Conservation (phyloP, 2,329 filamentous ascomycete genomes). For the Colletotrichum sp. region DNA sequence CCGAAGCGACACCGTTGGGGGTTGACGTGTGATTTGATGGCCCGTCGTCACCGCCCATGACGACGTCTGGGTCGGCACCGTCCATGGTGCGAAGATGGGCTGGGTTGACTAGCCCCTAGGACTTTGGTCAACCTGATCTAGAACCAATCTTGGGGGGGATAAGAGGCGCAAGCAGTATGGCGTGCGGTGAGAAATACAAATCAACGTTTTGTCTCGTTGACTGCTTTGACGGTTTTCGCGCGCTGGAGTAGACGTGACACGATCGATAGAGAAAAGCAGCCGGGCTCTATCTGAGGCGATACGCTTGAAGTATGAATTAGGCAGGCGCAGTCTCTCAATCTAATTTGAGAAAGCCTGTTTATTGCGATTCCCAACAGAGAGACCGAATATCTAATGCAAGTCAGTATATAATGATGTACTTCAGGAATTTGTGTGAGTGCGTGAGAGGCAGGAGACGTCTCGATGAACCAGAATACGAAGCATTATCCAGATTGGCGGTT, state of each 20-base stretch:
- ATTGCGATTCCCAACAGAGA: neutral
- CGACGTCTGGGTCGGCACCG: constrained; percentile 23
- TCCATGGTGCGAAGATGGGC: neutral
- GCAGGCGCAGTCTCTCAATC: neutral
- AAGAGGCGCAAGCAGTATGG: neutral
- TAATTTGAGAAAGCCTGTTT: neutral
- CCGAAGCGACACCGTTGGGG: constrained; percentile 36
- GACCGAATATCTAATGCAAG: neutral
- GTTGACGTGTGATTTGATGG: constrained; percentile 46
- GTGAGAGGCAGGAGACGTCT: neutral
- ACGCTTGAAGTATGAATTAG: neutral
- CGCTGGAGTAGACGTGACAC: neutral
- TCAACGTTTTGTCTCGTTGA: neutral
- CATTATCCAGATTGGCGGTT: neutral
- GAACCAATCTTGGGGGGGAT: neutral
- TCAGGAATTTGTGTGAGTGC: neutral
- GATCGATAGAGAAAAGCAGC: neutral
- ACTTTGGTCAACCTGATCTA: neutral
- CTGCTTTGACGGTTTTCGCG: neutral
- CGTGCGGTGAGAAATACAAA: neutral
- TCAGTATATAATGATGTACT: neutral
- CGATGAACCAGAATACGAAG: neutral
- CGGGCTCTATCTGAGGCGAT: neutral
- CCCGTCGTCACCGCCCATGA: constrained; percentile 49
- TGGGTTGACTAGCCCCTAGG: neutral